Conservation (phyloP, 2,329 filamentous ascomycete species). For the Talaromyces amestolkiae region DNA sequence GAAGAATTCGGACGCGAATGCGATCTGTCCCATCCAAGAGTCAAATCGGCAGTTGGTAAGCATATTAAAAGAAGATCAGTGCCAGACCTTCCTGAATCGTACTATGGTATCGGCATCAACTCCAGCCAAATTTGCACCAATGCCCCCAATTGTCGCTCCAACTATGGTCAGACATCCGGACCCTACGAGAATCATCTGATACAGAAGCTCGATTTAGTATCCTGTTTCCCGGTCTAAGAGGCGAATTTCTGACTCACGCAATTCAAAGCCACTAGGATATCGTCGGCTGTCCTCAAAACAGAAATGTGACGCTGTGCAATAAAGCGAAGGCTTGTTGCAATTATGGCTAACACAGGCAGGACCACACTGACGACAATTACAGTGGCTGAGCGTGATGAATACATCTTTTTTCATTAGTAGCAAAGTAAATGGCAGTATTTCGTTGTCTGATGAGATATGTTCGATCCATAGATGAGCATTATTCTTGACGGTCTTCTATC, state of each 20-base stretch:
- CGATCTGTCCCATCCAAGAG: neutral
- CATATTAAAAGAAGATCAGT: neutral
- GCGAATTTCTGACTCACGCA: neutral
- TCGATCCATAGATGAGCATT: neutral
- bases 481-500: neutral
- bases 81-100: conserved; percentile 8
- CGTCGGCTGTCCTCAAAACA: neutral
- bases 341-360: conserved; percentile 3
- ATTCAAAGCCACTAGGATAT: conserved; percentile 10
- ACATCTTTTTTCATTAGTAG: neutral
- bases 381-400: conserved; percentile 7
- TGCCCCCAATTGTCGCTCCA: conserved; percentile 8
- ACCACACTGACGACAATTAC: conserved; percentile 4
- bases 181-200: neutral
- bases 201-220: neutral
- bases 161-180: conserved; percentile 13
- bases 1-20: conserved; percentile 14
- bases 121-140: conserved; percentile 8
- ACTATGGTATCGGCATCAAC: neutral
- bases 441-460: neutral
- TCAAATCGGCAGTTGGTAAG: neutral
- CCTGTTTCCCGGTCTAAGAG: neutral
- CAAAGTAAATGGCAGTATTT: neutral
- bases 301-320: conserved; percentile 5
- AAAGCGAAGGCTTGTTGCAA: conserved; percentile 7